Evolutionary conservation across 2,329 filamentous ascomycete genomes (phyloP), one percentile per base, ranked within the genome.

Genomic region (Ophiostoma angusticollis): DNA sequence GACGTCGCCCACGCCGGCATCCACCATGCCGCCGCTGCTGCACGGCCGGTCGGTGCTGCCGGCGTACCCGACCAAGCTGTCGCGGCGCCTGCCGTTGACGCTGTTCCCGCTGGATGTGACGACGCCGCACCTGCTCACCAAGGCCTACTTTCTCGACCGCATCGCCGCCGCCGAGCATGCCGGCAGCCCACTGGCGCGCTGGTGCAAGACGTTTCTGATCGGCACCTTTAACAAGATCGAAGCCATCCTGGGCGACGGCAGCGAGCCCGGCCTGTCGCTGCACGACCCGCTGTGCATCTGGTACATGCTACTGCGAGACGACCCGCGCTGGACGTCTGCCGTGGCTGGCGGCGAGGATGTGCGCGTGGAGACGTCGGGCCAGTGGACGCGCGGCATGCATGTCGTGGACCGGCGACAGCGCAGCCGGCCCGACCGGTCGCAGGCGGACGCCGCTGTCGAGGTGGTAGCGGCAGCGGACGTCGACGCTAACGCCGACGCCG

Each of bases 361-460:
- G 40, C 72, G 91, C 16, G 67, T 98, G 29, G 91, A 98, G 62
- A 93, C 86, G 0, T 64, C 73, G 3, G 91, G 89, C 2, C 91
- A 96, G 63, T 98, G 91, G 91, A 93, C 87, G 32, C 70, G 84
- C 41, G 89, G 91, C 1, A 87, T 91, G 78, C 87, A 86, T 53
- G 70, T 96, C 23, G 66, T 86, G 29, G 91, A 98, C 64, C 69
- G 76, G 25, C 71, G 91, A 31, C 60, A 62, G 27, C 62, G 75
- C 39, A 65, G 62, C 45, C 74, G 74, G 53, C 66, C 65, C 9
- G 63, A 65, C 14, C 6, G 11, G 25, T n/a, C n/a, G 45, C 42
- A 48, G 31, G 12, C 34, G 4, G 35, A 35, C 19, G 40, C 24
- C 2, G 22, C 21, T 6, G 34, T 29, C 2, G 22, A 13, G 13